Evolutionary conservation across 2,329 filamentous ascomycete species (phyloP).

Genomic region (Fusarium incarnatum): DNA sequence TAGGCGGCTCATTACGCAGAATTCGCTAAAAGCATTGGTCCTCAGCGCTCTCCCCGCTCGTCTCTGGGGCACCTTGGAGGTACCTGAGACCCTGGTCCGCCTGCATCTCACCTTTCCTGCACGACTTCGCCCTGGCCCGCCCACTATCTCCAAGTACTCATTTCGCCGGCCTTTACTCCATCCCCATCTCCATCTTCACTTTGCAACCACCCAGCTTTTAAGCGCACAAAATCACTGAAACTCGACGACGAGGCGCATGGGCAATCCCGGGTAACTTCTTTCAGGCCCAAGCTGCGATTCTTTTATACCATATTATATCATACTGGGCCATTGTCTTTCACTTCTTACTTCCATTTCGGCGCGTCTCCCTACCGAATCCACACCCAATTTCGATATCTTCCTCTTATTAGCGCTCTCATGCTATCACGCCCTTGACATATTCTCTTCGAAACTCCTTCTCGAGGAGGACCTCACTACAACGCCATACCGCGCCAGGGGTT

Average conservation of each 20-base stretch:
- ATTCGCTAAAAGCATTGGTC: constrained; percentile 36
- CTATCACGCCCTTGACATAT: constrained; percentile 13
- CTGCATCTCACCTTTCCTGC: constrained; percentile 35
- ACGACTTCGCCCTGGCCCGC: constrained; percentile 37
- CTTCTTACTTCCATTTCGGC: constrained; percentile 14
- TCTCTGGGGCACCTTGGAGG: constrained; percentile 29
- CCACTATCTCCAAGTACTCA: constrained; percentile 46
- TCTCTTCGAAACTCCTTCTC: not conserved
- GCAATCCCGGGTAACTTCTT: constrained; percentile 25
- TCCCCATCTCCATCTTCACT: constrained; percentile 35
- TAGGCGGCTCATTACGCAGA: constrained; percentile 24
- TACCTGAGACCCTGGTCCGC: constrained; percentile 35
- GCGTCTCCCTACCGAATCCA: constrained; percentile 14
- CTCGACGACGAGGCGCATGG: constrained; percentile 42
- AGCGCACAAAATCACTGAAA: constrained; percentile 43
- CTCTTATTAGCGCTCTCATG: constrained; percentile 32
- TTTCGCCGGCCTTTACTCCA: constrained; percentile 45
- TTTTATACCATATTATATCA: constrained; percentile 9
- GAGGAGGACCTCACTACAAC: not conserved
- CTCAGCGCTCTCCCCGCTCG: constrained; percentile 33
- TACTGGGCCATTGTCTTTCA: not conserved
- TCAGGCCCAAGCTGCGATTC: constrained; percentile 35
- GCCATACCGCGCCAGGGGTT: not conserved
- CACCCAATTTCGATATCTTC: constrained; percentile 23
- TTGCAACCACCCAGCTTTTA: constrained; percentile 44